Evolutionary conservation across 345 rosid genomes (phyloP).

Genomic region (Trapa incisa): DNA sequence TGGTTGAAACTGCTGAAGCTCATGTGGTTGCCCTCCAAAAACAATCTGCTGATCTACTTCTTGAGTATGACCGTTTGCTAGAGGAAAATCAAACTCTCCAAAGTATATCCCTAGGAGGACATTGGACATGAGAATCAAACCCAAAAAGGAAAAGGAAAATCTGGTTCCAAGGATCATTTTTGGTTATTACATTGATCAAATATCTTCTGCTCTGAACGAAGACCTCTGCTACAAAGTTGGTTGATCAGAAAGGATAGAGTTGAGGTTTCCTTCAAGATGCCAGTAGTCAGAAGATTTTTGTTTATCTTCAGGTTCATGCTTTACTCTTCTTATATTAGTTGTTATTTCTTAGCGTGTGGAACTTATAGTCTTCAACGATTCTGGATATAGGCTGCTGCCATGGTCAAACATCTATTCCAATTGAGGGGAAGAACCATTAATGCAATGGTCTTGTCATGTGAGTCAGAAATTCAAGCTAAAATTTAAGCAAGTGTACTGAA

Average conservation of each 20-base stretch:
- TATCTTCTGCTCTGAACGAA: neutral
- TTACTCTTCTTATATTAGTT: too few species aligned
- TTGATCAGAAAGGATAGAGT: neutral
- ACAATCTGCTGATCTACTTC: slow-evolving; percentile 72
- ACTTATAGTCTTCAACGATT: neutral
- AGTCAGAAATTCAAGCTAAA: neutral
- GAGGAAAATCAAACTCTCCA: slow-evolving; percentile 89
- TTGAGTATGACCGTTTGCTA: slow-evolving; percentile 71
- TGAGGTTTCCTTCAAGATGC: neutral
- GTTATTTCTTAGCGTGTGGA: too few species aligned
- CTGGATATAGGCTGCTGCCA: neutral
- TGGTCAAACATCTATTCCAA: neutral
- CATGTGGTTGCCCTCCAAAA: slow-evolving; percentile 73
- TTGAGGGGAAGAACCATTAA: neutral
- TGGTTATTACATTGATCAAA: neutral
- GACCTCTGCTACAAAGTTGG: neutral
- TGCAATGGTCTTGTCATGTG: neutral
- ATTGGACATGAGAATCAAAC: slow-evolving; percentile 15
- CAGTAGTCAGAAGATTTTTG: neutral
- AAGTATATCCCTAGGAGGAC: slow-evolving; percentile 23
- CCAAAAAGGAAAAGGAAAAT: neutral
- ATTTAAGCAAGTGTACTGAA: neutral
- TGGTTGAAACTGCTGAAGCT: slow-evolving; percentile 64
- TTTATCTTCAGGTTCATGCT: too few species aligned
- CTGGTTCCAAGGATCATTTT: neutral